phyloP scores from a whole-genome alignment of 371 early-diverging fungal genomes.

The Globomyces sp. region DNA sequence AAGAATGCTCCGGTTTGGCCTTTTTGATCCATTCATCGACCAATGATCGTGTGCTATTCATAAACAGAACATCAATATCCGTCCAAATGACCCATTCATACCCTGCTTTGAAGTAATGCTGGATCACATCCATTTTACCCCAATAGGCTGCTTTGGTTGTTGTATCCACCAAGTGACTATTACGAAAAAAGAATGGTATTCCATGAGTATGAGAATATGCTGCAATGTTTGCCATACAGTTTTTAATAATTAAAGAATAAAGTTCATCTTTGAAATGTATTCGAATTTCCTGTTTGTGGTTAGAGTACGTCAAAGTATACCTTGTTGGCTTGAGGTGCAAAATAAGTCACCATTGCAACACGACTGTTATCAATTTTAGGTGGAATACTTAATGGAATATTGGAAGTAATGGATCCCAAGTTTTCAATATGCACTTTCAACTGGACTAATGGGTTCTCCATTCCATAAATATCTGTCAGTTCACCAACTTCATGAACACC shows the following conservation, averaged over 20 bases:
- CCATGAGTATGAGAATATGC: slow-evolving; percentile 1
- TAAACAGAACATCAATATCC: slow-evolving; percentile 8
- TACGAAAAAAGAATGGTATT: not conserved
- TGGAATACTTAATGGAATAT: too few species aligned
- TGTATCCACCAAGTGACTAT: slow-evolving; percentile 11
- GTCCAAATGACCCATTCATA: slow-evolving; percentile 10
- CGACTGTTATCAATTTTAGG: not conserved
- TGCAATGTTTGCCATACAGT: not conserved
- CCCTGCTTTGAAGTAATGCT: slow-evolving; percentile 2
- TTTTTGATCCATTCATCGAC: slow-evolving; percentile 2
- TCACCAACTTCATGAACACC: too few species aligned
- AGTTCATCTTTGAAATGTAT: slow-evolving; percentile 11
- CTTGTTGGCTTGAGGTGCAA: slow-evolving; percentile 14
- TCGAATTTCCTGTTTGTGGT: too few species aligned
- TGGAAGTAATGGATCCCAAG: too few species aligned
- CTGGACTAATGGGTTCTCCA: too few species aligned
- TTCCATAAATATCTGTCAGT: too few species aligned
- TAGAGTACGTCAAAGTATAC: too few species aligned
- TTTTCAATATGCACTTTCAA: too few species aligned
- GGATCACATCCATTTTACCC: slow-evolving; percentile 13
- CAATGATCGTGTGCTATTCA: slow-evolving; percentile 5
- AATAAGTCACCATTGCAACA: slow-evolving; percentile 13
- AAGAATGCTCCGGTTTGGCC: not conserved
- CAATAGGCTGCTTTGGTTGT: slow-evolving; percentile 2
- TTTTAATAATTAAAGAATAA: not conserved